Base-by-base conservation (phyloP, 78 protist genomes). In the Speleostelium caveatum region DNA sequence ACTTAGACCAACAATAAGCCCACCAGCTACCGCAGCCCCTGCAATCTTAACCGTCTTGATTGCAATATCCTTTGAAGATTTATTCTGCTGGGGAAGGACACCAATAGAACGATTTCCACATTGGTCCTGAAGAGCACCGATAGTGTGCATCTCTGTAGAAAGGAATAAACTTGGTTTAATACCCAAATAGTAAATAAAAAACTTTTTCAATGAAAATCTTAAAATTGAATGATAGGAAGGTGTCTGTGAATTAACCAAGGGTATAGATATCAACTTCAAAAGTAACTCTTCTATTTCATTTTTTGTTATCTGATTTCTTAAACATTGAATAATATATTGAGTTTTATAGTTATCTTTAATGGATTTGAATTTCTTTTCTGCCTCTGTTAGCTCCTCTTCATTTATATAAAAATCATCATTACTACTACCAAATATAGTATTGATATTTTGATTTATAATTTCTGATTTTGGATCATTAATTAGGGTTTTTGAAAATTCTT, bases 1-100 rank as follows among this genome's bases (percentile, higher is more conserved):
- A 21, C 77, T 80, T 32, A 80, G 35, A 39, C 89, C 89, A 28
- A 80, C 89, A 0, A 80, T 33, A 5, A 80, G 77, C 0, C 77
- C 89, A 68, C 89, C 89, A 56, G 89, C 68, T 12, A 80, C 89
- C 5, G 89, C 89, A 2, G 89, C 89, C 53, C 89, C 89, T 22
- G 77, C 89, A 21, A 80, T 80, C 17, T 80, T 80, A n/a, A 51
- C 89, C 1, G 77, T 72, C 39, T 80, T 80, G 33, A 80, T 36
- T 16, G 78, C 77, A 16, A 10, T 28, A 42, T 58, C 86, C 45
- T 38, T 62, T 28, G 7, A 19, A 17, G 66, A 32, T 14, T n/a
- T 36, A 41, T 38, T 58, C n/a, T 38, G n/a, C 0, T 33, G 49
- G 14, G 69, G 53, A 30, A 60, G 30, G 33, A 36, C 2, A 41